Conservation (phyloP, 2,329 filamentous ascomycete genomes). For the Cercospora sp. region DNA sequence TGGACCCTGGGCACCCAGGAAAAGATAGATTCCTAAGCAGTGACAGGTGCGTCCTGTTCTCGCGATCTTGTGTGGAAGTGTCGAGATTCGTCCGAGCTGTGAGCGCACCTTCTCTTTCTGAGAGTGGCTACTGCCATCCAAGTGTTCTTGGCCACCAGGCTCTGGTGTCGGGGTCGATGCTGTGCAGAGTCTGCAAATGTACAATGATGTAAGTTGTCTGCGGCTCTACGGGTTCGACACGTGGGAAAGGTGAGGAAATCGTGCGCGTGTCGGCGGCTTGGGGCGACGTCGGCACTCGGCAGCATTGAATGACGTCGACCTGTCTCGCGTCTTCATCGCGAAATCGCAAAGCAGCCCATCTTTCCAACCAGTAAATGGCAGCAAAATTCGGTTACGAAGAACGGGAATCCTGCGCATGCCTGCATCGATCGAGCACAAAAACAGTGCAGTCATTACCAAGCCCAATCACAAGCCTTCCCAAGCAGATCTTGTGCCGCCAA, state of each 20-base stretch:
- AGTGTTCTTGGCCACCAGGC: not conserved
- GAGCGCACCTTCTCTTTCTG: not conserved
- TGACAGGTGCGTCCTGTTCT: not conserved
- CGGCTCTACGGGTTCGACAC: not conserved
- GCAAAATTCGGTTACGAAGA: not conserved
- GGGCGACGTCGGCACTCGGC: not conserved
- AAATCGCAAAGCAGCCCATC: not conserved
- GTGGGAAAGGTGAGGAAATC: not conserved
- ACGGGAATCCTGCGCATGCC: not conserved
- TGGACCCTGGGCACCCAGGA: not conserved
- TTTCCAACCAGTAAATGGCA: not conserved
- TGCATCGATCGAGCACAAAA: not conserved
- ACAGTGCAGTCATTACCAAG: not conserved
- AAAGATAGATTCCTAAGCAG: not conserved
- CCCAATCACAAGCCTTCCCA: conserved; percentile 9
- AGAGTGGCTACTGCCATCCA: not conserved
- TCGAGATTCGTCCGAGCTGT: not conserved
- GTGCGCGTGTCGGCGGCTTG: not conserved
- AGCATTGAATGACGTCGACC: not conserved
- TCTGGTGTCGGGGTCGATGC: not conserved
- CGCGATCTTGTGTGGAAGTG: not conserved
- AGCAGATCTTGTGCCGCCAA: conserved; percentile 8
- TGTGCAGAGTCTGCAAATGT: not conserved
- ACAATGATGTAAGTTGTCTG: not conserved
- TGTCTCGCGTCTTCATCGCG: not conserved